Base-by-base conservation (phyloP, 805 yeast genomes). In the Hanseniaspora hatyaiensis region DNA sequence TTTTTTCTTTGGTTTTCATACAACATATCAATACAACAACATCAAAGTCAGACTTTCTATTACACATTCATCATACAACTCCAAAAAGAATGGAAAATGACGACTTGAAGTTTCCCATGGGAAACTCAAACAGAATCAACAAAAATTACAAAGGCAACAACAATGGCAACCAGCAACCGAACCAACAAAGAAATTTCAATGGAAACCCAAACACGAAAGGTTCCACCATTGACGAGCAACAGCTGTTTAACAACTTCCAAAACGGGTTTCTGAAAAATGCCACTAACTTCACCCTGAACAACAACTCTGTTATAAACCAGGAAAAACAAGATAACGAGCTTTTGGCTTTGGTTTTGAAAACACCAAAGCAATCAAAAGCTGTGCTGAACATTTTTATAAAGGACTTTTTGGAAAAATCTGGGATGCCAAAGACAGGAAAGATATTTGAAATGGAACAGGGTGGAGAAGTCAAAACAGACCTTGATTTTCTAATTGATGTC, bases 301-400 rank as follows among this genome's bases (percentile, higher is more conserved):
- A 37, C 18, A 4, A 6, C 2, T 15, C 6, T 24, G 11, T 26
- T 26, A 3, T 9, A 16, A 32, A 26, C 18, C 4, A 20, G 5
- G 41, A 37, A 12, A 32, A 20, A 11, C 20, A 23, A 13, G 40
- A 46, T 3, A 38, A 28, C 20, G 28, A 45, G 13, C n/a, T 38
- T 12, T 20, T 38, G 4, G 24, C 43, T 4, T 13, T 39, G 13
- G 34, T 33, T 1, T n/a, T 38, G n/a, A 39, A 46, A 20, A 23
- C 34, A 3, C 38, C 34, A 3, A 19, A 23, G 4, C 39, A 46
- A 33, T 24, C 47, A 15, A 73, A 75, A 55, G 79, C 78, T 58
- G 62, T 79, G 26, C 65, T 87, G 52, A 83, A 87, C 60, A 87
- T 89, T 6, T 87, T 86, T 61, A 79, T 87, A 31, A 84, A 86